A percentile compares a stretch with the other conserved stretches of the same genome.
Evolutionary conservation across 202 grass and related monocot genomes (phyloP).

Genomic region (Digitaria exilis): DNA sequence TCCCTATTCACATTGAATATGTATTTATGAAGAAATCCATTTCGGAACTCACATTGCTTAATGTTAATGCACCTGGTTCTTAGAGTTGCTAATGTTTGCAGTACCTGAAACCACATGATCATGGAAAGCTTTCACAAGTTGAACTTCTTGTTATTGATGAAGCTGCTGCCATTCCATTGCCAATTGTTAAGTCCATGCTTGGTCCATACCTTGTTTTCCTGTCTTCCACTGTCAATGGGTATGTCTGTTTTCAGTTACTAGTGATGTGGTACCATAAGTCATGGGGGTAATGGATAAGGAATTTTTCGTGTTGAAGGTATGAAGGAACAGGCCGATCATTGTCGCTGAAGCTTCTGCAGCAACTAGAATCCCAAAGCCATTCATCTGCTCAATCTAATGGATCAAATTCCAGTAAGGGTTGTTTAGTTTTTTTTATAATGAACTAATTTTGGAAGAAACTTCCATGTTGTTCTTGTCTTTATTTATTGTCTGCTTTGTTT

Average conservation of each 20-base stretch:
- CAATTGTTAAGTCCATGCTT: conserved; percentile 91
- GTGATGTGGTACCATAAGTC: conserved; percentile 27
- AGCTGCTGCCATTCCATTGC: conserved; percentile 97
- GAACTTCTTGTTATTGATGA: conserved; percentile 99
- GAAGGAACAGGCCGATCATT: conserved; percentile 96
- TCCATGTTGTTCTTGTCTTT: conserved; percentile 36
- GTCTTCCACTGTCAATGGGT: conserved; percentile 98
- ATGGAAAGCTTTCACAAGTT: conserved; percentile 97
- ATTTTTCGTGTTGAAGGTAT: conserved; percentile 56
- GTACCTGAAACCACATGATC: conserved; percentile 89
- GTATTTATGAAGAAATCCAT: neutral
- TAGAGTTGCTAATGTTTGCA: conserved; percentile 45
- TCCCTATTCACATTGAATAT: conserved; percentile 13
- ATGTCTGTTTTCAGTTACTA: conserved; percentile 50
- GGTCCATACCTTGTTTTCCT: conserved; percentile 96
- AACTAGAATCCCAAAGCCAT: conserved; percentile 87
- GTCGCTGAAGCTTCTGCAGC: conserved; percentile 91
- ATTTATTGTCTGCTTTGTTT: conserved; percentile 42
- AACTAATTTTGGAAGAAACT: conserved; percentile 2
- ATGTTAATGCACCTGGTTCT: conserved; percentile 26
- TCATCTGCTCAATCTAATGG: conserved; percentile 47
- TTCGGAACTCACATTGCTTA: neutral
- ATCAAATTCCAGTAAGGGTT: conserved; percentile 72
- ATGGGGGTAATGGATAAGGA: neutral
- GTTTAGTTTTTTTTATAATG: conserved; percentile 28